A percentile compares a stretch with the other conserved stretches of the same genome.
phyloP scores from a whole-genome alignment of 129 eudicot species.

The Arctium minus region DNA sequence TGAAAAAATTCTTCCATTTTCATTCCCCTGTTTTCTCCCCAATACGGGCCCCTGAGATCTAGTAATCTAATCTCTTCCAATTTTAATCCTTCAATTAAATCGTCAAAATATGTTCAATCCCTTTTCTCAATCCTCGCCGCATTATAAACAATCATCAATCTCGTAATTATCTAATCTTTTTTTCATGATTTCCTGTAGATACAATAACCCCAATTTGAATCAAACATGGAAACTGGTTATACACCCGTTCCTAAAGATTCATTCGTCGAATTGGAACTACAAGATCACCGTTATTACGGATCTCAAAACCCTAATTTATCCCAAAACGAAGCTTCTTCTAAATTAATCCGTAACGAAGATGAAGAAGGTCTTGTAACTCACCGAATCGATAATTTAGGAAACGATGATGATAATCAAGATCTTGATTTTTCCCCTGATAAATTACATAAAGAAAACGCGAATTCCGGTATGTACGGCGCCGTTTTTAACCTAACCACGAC shows the following conservation, averaged over 20 bases:
- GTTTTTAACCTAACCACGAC: conserved; percentile 83
- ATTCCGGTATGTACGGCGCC: conserved; percentile 66
- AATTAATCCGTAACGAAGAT: conserved; percentile 24
- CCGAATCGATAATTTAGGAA: conserved; percentile 16
- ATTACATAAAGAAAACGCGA: conserved; percentile 36
- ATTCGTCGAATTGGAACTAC: conserved; percentile 39
- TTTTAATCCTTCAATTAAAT: background rate
- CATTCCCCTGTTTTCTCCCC: conserved; percentile 16
- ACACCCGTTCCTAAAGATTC: conserved; percentile 41
- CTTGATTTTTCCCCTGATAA: conserved; percentile 44
- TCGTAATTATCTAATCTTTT: conserved; percentile 11
- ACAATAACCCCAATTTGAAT: background rate
- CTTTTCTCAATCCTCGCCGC: conserved; percentile 5
- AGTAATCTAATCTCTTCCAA: background rate
- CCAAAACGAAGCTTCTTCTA: background rate
- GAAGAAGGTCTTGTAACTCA: conserved; percentile 29
- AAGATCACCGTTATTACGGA: conserved; percentile 22
- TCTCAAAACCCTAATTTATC: conserved; percentile 17
- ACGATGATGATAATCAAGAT: conserved; percentile 27
- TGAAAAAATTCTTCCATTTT: background rate
- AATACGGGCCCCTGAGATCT: conserved; percentile 2
- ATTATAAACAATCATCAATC: background rate
- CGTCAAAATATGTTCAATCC: conserved; percentile 1
- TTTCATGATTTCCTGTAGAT: background rate
- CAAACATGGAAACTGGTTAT: conserved; percentile 42